Evolutionary conservation across 164 flowering plant genomes (phyloP), one percentile per base, ranked within the genome.

Genomic region (Stephania yunnanensis): DNA sequence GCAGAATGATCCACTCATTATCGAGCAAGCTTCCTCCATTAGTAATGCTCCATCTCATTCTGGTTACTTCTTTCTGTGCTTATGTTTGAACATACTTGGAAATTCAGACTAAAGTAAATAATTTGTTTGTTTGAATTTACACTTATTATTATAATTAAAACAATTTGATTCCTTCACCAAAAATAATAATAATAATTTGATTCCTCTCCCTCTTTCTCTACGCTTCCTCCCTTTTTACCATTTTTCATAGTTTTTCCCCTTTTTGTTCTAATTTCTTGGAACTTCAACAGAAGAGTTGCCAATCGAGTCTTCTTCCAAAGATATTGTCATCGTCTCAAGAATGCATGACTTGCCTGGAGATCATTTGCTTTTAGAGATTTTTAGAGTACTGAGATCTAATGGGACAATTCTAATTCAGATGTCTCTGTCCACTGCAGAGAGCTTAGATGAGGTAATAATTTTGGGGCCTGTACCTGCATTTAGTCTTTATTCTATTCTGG

Each of bases 341-440:
- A 71, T 86, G 6, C 53, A 68, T 71, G 95, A 86, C 50, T 79
- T 86, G 82, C 90, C 84, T 36, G 71, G 73, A 65, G 86, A 84
- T 68, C 72, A 81, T 74, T 79, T 90, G 81, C 73, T 85, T 75
- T 82, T 53, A 58, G 93, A 90, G 78, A 81, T 89, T 30, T 80
- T 80, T 46, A 87, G 91, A 81, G 89, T 84, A 36, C 55, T 92
- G 81, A 91, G 87, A 84, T 93, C 96, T 75, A 98, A 89, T 76
- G 97, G 96, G 64, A 77, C 68, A 22, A 15, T 93, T 31, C 46
- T 90, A 25, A 20, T 89, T 65, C 81, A 75, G 73, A 72, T 52
- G 50, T 78, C 83, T 66, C 78, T 80, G 55, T 53, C 83, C 71
- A 76, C 30, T 31, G 6, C 70, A 22, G 87, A 71, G 22, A 55